Evolutionary conservation across 2,329 filamentous ascomycete species (phyloP), one percentile per base, ranked within the genome.

Genomic region (Xylaria sp.): DNA sequence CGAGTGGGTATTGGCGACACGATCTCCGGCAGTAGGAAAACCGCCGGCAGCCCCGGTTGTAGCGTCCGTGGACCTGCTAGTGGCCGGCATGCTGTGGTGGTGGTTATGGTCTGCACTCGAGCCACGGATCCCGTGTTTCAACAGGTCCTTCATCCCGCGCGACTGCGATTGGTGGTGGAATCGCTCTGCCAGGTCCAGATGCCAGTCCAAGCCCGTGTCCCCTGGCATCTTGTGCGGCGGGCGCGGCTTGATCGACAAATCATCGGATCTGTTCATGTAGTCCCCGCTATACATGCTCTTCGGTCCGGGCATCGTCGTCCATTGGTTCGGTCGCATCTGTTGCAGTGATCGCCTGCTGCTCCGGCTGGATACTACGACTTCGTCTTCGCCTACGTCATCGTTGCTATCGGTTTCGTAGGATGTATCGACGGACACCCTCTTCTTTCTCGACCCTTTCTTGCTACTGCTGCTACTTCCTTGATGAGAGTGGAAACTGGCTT

Each of bases 401-500:
- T 30, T 13, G 37, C 37, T 42, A 9, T 42, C 37, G 11, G 11
- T 42, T 10, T 42, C 37, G 37, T 10, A 39, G 37, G 48, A 54
- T 53, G 52, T 52, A 19, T 42, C 37, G 13, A 35, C 44, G 30
- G 57, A 35, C 30, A 30, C 10, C 13, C 34, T 49, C 30, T 34
- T 13, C 19, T 30, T 30, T 30, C 46, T 50, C 13, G 23, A 30
- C 16, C 23, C 18, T 23, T 46, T 30, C 23, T 30, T 30, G 5
- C 23, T 30, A 5, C 23, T 30, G 23, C 23, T 30, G 5, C 23
- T 30, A 30, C 23, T 30, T 5, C 55, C 60, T 50, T 54, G 58
- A 42, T 59, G 54, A 42, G 60, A 63, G 19, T 64, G 64, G 19
- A 62, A 61, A 39, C 59, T 54, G 52, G 55, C 57, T 11, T 54